Evolutionary conservation across 495 filamentous ascomycete species (phyloP).

Genomic region (Usnea hakonensis): DNA sequence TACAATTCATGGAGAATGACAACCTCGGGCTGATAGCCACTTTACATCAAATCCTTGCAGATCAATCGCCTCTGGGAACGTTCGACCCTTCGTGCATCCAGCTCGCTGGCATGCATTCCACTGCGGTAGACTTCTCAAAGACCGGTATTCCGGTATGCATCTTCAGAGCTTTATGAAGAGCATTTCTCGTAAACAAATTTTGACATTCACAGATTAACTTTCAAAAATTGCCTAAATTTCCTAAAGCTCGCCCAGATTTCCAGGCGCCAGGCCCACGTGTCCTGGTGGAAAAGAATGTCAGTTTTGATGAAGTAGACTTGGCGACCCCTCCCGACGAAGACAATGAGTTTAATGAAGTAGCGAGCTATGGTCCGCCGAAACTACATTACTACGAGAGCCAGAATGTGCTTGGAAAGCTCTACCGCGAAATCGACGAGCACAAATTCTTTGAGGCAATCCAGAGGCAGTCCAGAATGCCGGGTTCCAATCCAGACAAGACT

Average conservation of each 20-base stretch:
- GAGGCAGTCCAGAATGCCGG: constrained; percentile 14
- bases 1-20: constrained; percentile 73
- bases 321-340: constrained; percentile 29
- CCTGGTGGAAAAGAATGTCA: constrained; percentile 39
- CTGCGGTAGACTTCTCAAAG: constrained; percentile 78
- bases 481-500: background rate
- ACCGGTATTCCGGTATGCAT: constrained; percentile 57
- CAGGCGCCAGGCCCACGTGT: constrained; percentile 59
- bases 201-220: constrained; percentile 35
- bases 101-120: constrained; percentile 65
- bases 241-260: constrained; percentile 49
- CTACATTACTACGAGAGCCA: constrained; percentile 56
- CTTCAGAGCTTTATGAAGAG: background rate
- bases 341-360: constrained; percentile 48
- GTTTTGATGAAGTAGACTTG: constrained; percentile 32
- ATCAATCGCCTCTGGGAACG: constrained; percentile 49
- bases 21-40: constrained; percentile 61
- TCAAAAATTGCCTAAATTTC: constrained; percentile 34
- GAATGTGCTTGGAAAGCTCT: constrained; percentile 66
- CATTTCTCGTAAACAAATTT: background rate
- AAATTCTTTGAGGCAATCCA: constrained; percentile 56
- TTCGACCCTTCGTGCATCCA: constrained; percentile 48
- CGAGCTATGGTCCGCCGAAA: constrained; percentile 26
- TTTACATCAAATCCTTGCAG: constrained; percentile 60
- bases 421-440: constrained; percentile 65